Evolutionary conservation across 2,329 filamentous ascomycete species (phyloP).

Genomic region (Coleophoma eucalyptorum): DNA sequence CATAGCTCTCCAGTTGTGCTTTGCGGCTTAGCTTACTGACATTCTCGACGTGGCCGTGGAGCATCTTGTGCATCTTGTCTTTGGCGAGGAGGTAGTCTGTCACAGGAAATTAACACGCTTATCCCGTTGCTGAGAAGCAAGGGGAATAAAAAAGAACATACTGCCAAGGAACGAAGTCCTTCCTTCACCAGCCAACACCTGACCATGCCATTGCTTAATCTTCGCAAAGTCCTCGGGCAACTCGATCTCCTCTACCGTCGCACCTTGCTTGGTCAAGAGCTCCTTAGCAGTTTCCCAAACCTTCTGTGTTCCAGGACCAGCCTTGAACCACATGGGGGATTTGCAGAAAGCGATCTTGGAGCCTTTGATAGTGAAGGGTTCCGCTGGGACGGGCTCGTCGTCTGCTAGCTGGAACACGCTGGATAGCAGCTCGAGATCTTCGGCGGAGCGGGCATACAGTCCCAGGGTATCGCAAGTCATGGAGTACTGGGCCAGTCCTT

Average conservation of each 20-base stretch:
- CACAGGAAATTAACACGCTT: not conserved
- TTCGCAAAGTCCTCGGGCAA: constrained; percentile 43
- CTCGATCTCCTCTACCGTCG: constrained; percentile 49
- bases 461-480: constrained; percentile 60
- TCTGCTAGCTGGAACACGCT: constrained; percentile 51
- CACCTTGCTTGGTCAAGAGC: constrained; percentile 41
- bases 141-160: constrained; percentile 1
- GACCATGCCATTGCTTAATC: constrained; percentile 44
- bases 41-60: constrained; percentile 48
- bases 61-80: constrained; percentile 36
- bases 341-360: constrained; percentile 49
- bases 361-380: constrained; percentile 34
- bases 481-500: constrained; percentile 57
- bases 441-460: constrained; percentile 52
- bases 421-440: constrained; percentile 53
- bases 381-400: constrained; percentile 31
- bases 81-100: constrained; percentile 45
- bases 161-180: constrained; percentile 40
- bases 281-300: constrained; percentile 35
- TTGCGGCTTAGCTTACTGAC: constrained; percentile 34
- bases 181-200: constrained; percentile 46
- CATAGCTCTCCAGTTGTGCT: constrained; percentile 39
- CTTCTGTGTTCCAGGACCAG: constrained; percentile 35
- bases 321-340: constrained; percentile 45
- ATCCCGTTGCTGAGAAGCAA: not conserved